Conservation (phyloP, 2,329 filamentous ascomycete genomes). For the Microsporum audouinii region DNA sequence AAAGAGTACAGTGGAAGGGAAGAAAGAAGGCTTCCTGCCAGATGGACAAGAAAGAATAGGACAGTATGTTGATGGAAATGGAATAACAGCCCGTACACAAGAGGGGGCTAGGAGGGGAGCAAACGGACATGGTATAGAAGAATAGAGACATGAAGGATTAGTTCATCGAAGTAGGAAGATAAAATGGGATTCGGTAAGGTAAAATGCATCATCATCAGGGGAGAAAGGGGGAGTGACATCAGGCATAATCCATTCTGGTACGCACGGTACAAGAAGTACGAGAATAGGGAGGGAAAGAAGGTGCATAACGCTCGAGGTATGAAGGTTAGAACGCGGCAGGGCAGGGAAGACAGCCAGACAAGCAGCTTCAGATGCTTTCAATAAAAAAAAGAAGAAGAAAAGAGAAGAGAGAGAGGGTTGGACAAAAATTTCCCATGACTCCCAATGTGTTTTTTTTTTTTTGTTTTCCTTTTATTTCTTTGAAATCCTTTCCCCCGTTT, state of each 20-base stretch:
- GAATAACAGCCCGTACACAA: background rate
- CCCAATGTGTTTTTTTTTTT: background rate
- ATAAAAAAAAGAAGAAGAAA: background rate
- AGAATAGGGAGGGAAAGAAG: background rate
- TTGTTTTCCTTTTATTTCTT: background rate
- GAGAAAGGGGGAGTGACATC: background rate
- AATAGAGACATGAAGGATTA: background rate
- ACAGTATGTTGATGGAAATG: background rate
- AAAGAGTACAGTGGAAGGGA: background rate
- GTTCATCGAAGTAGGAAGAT: background rate
- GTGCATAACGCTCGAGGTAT: constrained; percentile 1
- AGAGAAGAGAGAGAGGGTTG: background rate
- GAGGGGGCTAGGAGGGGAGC: background rate
- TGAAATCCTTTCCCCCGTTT: constrained; percentile 6
- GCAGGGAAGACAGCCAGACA: background rate
- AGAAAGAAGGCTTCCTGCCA: background rate
- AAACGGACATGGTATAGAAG: constrained; percentile 1
- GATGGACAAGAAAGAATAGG: background rate
- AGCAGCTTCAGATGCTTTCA: constrained; percentile 2
- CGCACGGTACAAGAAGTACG: background rate
- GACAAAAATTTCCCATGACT: background rate
- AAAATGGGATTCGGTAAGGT: background rate
- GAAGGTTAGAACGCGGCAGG: background rate
- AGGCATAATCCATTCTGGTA: constrained; percentile 1
- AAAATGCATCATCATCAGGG: constrained; percentile 5